Conservation (phyloP, 176 grass and related monocot species). For the Phragmites australis region DNA sequence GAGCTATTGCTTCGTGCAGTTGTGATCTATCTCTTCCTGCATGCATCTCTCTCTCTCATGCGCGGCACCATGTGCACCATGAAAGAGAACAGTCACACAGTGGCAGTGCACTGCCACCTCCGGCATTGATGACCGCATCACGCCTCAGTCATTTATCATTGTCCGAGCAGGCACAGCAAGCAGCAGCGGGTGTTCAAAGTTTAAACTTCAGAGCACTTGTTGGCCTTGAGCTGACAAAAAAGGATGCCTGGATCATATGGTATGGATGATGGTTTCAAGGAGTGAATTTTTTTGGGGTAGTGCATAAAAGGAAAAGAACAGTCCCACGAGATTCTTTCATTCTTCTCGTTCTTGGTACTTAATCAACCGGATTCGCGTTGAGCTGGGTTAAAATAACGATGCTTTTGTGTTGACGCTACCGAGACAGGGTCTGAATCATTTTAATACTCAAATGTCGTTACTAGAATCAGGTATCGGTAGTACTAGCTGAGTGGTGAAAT, state of each 20-base stretch:
- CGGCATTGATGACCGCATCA: constrained; percentile 44
- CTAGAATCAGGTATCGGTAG: neutral
- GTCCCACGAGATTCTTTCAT: constrained; percentile 49
- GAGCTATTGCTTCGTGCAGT: neutral
- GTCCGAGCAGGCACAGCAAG: neutral
- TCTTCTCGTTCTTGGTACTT: constrained; percentile 48
- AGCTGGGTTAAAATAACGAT: constrained; percentile 21
- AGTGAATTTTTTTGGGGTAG: neutral
- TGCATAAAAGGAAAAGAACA: constrained; percentile 35
- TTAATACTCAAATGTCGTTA: constrained; percentile 13
- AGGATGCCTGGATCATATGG: constrained; percentile 29
- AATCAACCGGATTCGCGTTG: neutral
- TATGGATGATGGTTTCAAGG: constrained; percentile 14
- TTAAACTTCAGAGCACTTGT: constrained; percentile 23
- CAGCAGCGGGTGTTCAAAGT: constrained; percentile 32
- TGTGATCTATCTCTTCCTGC: constrained; percentile 2
- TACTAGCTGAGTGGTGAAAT: neutral
- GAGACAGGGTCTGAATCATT: constrained; percentile 13
- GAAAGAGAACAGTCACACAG: neutral
- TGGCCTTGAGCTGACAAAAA: constrained; percentile 36
- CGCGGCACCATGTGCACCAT: neutral
- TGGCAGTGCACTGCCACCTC: constrained; percentile 21
- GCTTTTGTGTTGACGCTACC: constrained; percentile 12
- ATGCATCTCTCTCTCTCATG: neutral
- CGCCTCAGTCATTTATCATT: constrained; percentile 44